Base-by-base conservation (phyloP, 2,329 filamentous ascomycete species). In the Colletotrichum musae region DNA sequence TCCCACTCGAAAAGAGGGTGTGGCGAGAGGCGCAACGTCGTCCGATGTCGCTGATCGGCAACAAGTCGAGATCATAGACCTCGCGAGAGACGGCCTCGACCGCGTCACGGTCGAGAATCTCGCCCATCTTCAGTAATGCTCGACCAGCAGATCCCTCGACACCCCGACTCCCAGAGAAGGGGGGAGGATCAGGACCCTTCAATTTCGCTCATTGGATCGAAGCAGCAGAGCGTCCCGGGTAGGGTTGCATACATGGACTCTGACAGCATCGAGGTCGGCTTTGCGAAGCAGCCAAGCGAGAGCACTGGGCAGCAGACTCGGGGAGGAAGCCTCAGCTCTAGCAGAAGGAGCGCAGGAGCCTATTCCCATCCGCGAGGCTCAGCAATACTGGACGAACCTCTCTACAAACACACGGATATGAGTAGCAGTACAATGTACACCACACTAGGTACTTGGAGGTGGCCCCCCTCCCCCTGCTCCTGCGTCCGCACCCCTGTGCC, bases 211-310 rank as follows among this genome's bases (percentile, higher is more conserved):
- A 57, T 65, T 57, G 56, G 60, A 50, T 51, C 32, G n/a, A 41
- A 59, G 48, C 54, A 45, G 32, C n/a, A 47, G 48, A 39, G 45
- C 50, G 28, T 43, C 43, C 66, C 50, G 54, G 18, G 66, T 69
- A 59, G 61, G 66, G 66, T 69, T 66, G 50, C 66, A 69, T 69
- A 58, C 66, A 66, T 66, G 43, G 18, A 54, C 61, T 43, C 43
- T 36, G 24, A 28, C 48, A 60, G 43, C 41, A 48, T 60, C 24
- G 43, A 66, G 15, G 24, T 7, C 50, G 61, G 48, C 36, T 56
- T 28, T 53, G 41, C n/a, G 43, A 58, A 50, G 18, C 21, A 57
- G 51, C 48, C 63, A 45, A 64, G 59, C 32, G 45, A 58, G 45
- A 45, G 18, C 18, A 50, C 16, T 24, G 26, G 51, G 43, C 4